A percentile compares a stretch with the other conserved stretches of the same genome.
Conservation (phyloP, 345 rosid species). For the Salix viminalis region DNA sequence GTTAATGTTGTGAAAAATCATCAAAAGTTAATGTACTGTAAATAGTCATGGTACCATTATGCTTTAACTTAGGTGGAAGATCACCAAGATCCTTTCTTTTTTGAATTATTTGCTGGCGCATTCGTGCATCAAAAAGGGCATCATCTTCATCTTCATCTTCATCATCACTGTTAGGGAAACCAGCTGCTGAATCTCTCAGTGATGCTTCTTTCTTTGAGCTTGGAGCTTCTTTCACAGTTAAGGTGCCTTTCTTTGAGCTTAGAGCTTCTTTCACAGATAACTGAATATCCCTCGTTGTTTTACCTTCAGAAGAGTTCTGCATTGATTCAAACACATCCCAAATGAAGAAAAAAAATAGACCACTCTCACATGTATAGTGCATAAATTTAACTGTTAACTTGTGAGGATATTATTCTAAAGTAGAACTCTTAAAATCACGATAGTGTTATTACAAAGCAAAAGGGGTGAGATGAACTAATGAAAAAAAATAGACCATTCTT, state of each 20-base stretch:
- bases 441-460: background rate
- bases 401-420: background rate
- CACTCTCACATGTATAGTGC: background rate
- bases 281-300: slow-evolving; percentile 55
- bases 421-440: background rate
- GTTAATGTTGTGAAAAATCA: background rate
- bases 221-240: slow-evolving; percentile 73
- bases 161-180: slow-evolving; percentile 30
- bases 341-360: background rate
- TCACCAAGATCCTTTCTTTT: slow-evolving; percentile 64
- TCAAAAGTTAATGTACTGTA: background rate
- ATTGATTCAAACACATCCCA: slow-evolving; percentile 18
- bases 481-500: background rate
- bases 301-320: slow-evolving; percentile 53
- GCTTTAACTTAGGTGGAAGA: slow-evolving; percentile 42
- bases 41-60: slow-evolving; percentile 38
- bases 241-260: slow-evolving; percentile 38
- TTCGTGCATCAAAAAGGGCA: slow-evolving; percentile 72
- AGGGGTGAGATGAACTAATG: background rate
- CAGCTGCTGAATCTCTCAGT: slow-evolving; percentile 41
- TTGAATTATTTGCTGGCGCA: slow-evolving; percentile 71
- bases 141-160: slow-evolving; percentile 57
- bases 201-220: slow-evolving; percentile 54
- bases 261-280: slow-evolving; percentile 75
- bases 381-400: background rate